Percentiles rank a stretch among this genome's conserved stretches.
Conservation (phyloP, 2,329 filamentous ascomycete genomes). For the Botryotinia calthae region DNA sequence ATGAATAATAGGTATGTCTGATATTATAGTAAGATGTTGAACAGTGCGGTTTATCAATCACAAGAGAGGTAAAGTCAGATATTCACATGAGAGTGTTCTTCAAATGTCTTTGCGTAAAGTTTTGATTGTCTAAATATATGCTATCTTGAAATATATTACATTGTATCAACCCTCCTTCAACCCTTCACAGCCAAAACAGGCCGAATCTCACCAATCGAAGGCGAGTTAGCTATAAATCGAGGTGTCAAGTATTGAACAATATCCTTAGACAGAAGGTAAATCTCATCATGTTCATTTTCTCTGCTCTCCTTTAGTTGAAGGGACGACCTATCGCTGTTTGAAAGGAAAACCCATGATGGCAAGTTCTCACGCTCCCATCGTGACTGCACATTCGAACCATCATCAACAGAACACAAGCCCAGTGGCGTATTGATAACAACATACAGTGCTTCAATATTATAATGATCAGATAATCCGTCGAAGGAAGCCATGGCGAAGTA, state of each 20-base stretch:
- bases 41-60: not conserved
- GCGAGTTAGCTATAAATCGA: not conserved
- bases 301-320: not conserved
- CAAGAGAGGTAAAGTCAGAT: not conserved
- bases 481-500: not conserved
- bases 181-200: not conserved
- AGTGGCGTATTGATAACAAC: not conserved
- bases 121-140: no score
- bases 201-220: not conserved
- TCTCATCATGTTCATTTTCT: not conserved
- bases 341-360: not conserved
- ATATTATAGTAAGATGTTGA: not conserved
- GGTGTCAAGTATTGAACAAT: not conserved
- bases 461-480: not conserved
- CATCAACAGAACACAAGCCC: not conserved
- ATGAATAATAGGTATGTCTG: not conserved
- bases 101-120: fast-evolving
- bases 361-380: not conserved
- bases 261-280: not conserved
- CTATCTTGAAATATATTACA: not conserved
- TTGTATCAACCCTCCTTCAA: not conserved
- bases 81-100: not conserved
- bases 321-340: not conserved
- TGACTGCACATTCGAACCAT: not conserved
- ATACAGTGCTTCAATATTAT: not conserved